Evolutionary conservation across 2,329 filamentous ascomycete species (phyloP), one percentile per base, ranked within the genome.

Genomic region (Paecilomyces formosus): DNA sequence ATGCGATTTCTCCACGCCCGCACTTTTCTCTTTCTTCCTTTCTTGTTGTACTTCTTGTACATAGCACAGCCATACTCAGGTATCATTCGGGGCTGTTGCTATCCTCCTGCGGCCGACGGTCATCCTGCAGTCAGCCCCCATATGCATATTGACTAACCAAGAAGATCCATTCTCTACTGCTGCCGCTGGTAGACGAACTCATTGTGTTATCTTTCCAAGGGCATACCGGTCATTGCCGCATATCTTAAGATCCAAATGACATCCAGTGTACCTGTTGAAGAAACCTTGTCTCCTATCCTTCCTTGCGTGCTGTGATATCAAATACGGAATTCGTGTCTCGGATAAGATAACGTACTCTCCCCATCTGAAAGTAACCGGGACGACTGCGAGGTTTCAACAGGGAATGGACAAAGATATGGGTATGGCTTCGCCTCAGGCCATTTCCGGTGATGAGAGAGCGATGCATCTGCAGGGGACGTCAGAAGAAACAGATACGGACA

Each of bases 401-500:
- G 15, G n/a, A n/a, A 45, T 45, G 39, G 39, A 45, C 15, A 45
- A 45, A 9, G 15, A 45, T 45, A 45, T 45, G 39, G 18, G 18
- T 6, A n/a, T 21, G 15, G 8, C 39, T 18, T n/a, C 39, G 6
- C 15, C 39, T 21, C 39, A n/a, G 39, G n/a, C 18, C 39, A 45
- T 9, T 15, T n/a, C 39, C 39, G 9, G 39, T 18, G 39, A 45
- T 45, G 39, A 21, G 39, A 45, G 39, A 21, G 15, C 4, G 15
- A 15, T 21, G 39, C n/a, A 18, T 11, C 8, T 8, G n/a, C 18
- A 45, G 6, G 39, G 18, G n/a, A 45, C 1, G 15, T 8, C 39
- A 45, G 39, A 52, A 50, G 49, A 35, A 15, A 56, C 59, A 15
- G 59, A 66, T 8, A 49, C 61, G 50, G 63, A 65, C 33, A 31